Conservation (phyloP, 78 protist species). For the Emiliania huxleyi region DNA sequence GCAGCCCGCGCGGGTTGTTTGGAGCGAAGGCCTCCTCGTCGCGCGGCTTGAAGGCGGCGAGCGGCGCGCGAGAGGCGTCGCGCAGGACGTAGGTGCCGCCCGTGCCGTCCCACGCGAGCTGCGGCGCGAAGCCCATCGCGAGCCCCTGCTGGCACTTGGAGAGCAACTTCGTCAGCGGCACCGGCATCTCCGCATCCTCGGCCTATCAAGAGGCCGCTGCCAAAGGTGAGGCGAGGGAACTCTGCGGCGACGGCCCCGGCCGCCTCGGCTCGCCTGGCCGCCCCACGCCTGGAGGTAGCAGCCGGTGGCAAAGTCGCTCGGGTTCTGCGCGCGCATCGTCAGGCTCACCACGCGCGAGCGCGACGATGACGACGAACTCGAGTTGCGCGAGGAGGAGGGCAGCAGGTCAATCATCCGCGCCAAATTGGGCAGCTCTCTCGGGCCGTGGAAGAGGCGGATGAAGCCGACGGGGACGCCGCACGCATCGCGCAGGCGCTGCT, state of each 20-base stretch:
- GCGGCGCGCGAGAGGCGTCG: background rate
- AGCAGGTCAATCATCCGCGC: background rate
- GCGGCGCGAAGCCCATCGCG: constrained; percentile 19
- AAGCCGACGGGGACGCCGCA: background rate
- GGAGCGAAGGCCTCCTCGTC: constrained; percentile 51
- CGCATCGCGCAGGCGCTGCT: background rate
- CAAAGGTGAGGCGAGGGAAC: no score
- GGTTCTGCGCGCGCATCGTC: background rate
- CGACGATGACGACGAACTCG: background rate
- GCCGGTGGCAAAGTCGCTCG: background rate
- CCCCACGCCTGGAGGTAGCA: background rate
- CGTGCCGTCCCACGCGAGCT: constrained; percentile 25
- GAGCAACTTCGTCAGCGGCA: no score
- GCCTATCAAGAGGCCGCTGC: no score
- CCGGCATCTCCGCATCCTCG: no score
- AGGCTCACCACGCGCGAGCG: background rate
- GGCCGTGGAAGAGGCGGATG: background rate
- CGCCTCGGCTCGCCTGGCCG: background rate
- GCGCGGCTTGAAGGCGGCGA: constrained; percentile 24
- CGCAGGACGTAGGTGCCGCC: constrained; percentile 44
- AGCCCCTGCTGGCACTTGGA: constrained; percentile 10
- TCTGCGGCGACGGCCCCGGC: no score
- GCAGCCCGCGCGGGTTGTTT: constrained; percentile 38
- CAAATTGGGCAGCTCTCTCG: background rate
- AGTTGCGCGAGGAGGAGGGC: background rate